These are phyloP conservation scores for Saprolegnia parasitica DNA, from an alignment of 352 stramenopile genomes.

Conservation along the genomic window DNA sequence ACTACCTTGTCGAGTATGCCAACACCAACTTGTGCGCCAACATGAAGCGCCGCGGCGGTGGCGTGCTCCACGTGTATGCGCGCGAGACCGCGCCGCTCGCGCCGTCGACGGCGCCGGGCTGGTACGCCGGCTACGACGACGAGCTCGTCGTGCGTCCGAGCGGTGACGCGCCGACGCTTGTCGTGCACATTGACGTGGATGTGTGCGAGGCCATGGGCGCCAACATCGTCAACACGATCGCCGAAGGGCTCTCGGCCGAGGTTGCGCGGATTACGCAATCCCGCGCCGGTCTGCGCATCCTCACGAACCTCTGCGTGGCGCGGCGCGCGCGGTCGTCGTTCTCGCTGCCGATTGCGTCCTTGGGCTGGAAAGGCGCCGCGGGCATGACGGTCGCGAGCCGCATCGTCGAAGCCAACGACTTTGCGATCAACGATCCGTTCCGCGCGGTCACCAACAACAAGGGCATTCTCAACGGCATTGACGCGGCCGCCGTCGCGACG, in stretches of 20 bases:
- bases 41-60: constrained; percentile 83
- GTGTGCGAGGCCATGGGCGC: constrained; percentile 86
- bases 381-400: constrained; percentile 63
- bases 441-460: constrained; percentile 87
- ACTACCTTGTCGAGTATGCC: constrained; percentile 56
- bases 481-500: constrained; percentile 72
- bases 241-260: constrained; percentile 72
- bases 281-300: constrained; percentile 69
- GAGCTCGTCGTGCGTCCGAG: constrained; percentile 51
- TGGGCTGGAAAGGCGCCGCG: constrained; percentile 77
- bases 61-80: constrained; percentile 73
- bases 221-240: constrained; percentile 87
- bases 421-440: constrained; percentile 76
- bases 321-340: constrained; percentile 61
- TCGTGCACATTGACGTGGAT: constrained; percentile 85
- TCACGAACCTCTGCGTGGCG: constrained; percentile 87
- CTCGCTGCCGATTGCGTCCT: constrained; percentile 63
- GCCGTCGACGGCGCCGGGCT: constrained; percentile 30
- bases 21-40: constrained; percentile 77
- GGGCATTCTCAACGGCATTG: constrained; percentile 86
- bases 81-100: constrained; percentile 59
- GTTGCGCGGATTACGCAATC: constrained; percentile 59
- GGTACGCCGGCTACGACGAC: constrained; percentile 57
- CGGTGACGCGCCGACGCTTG: constrained; percentile 36
- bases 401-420: constrained; percentile 83